Percentiles rank a stretch among this genome's conserved stretches.
phyloP scores from a whole-genome alignment of 768 basidiomycete species.

The Nidularia pulvinata region DNA sequence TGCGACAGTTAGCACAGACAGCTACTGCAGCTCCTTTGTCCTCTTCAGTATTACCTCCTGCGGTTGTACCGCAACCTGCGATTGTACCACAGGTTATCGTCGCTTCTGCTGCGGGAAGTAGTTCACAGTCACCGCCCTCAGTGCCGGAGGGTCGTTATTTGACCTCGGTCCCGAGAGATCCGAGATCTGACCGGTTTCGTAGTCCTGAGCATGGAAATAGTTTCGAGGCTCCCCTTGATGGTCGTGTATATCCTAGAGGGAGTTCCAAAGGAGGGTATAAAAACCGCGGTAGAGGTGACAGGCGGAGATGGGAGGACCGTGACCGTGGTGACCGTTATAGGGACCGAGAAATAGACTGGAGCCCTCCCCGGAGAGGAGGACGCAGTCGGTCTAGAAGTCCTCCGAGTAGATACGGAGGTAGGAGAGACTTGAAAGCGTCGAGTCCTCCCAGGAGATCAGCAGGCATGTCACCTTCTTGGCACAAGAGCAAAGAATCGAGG shows the following conservation, averaged over 20 bases:
- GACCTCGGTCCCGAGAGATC: conserved; percentile 31
- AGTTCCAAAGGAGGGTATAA: conserved; percentile 53
- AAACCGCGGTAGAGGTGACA: conserved; percentile 58
- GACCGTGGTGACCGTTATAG: conserved; percentile 37
- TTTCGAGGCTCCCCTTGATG: conserved; percentile 48
- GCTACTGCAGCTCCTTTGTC: conserved; percentile 34
- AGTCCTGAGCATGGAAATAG: conserved; percentile 49
- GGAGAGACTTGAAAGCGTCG: conserved; percentile 51
- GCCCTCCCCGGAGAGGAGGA: conserved; percentile 40
- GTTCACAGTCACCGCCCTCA: conserved; percentile 30
- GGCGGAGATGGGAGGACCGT: conserved; percentile 61
- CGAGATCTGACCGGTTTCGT: conserved; percentile 45
- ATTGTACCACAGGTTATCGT: conserved; percentile 4
- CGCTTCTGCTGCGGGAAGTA: conserved; percentile 25
- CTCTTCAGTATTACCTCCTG: conserved; percentile 13
- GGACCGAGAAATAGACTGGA: conserved; percentile 25
- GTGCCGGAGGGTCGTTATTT: conserved; percentile 43
- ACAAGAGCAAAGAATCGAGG: conserved; percentile 20
- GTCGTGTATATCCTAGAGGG: conserved; percentile 50
- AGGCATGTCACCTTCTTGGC: conserved; percentile 19
- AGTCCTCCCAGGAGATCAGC: conserved; percentile 57
- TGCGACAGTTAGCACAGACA: conserved; percentile 77
- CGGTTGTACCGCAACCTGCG: conserved; percentile 1
- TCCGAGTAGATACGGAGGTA: conserved; percentile 49
- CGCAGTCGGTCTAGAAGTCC: conserved; percentile 80